A percentile compares a stretch with the other conserved stretches of the same genome.
phyloP scores from a whole-genome alignment of 2,329 filamentous ascomycete genomes.

The Aspergillus tanneri region DNA sequence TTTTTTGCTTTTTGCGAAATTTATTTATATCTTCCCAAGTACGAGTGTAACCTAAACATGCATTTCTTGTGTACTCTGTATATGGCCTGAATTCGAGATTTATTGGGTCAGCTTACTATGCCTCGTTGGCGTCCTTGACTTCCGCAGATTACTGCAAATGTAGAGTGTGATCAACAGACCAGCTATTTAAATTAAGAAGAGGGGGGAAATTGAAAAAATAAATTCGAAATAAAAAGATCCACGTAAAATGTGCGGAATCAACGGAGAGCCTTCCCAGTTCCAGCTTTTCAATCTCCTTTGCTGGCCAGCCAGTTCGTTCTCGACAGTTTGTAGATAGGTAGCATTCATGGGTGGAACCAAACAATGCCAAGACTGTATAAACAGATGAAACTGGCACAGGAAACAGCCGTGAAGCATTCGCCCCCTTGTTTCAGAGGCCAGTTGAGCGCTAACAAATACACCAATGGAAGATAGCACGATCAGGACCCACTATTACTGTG shows the following conservation, averaged over 20 bases:
- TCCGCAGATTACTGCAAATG: not conserved
- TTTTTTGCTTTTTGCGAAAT: not conserved
- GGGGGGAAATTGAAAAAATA: too few species aligned
- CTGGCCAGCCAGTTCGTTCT: not conserved
- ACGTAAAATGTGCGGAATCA: not conserved
- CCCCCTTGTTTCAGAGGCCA: slow-evolving; percentile 33
- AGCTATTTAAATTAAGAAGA: slow-evolving; percentile 1
- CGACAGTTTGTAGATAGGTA: not conserved
- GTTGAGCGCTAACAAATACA: slow-evolving; percentile 34
- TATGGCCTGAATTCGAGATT: not conserved
- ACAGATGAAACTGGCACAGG: slow-evolving; percentile 37
- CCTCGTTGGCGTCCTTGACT: not conserved
- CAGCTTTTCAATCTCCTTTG: not conserved
- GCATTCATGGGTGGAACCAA: slow-evolving; percentile 13
- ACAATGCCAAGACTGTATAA: slow-evolving; percentile 27
- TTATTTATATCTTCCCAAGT: not conserved
- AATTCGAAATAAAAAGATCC: not conserved
- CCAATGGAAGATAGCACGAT: slow-evolving; percentile 20
- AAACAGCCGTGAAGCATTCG: slow-evolving; percentile 35
- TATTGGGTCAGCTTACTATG: not conserved
- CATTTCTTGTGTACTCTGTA: not conserved
- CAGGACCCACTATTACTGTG: slow-evolving; percentile 7
- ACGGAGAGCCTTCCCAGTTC: not conserved
- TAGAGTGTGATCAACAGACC: slow-evolving; percentile 1
- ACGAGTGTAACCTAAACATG: not conserved